Evolutionary conservation across 2,329 filamentous ascomycete species (phyloP).

Genomic region (Tolypocladium guangdongense): DNA sequence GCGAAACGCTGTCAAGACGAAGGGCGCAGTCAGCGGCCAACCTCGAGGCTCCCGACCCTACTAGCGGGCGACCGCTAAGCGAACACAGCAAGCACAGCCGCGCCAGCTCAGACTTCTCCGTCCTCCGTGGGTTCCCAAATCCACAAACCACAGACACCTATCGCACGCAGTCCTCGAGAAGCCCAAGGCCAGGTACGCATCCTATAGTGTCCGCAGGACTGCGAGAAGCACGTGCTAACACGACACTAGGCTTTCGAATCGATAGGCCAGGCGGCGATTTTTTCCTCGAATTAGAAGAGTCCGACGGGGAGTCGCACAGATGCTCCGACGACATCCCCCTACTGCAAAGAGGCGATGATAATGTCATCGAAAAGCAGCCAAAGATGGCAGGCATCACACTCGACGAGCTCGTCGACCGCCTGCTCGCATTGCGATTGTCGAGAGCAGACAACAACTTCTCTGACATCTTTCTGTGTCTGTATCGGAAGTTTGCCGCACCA

Average conservation of each 20-base stretch:
- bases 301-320: slow-evolving; percentile 53
- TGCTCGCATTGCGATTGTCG: slow-evolving; percentile 71
- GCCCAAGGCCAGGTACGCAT: slow-evolving; percentile 17
- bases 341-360: slow-evolving; percentile 56
- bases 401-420: slow-evolving; percentile 74
- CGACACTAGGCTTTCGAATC: slow-evolving; percentile 39
- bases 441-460: slow-evolving; percentile 83
- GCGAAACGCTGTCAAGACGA: slow-evolving; percentile 35
- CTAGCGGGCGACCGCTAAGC: slow-evolving; percentile 41
- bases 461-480: slow-evolving; percentile 82
- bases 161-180: slow-evolving; percentile 19
- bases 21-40: slow-evolving; percentile 52
- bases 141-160: slow-evolving; percentile 30
- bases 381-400: slow-evolving; percentile 45
- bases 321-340: slow-evolving; percentile 59
- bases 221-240: slow-evolving; percentile 31
- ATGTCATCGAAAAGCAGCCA: slow-evolving; percentile 36
- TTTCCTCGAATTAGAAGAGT: slow-evolving; percentile 60
- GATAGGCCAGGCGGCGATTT: slow-evolving; percentile 39
- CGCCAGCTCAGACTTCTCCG: slow-evolving; percentile 59
- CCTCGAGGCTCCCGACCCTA: slow-evolving; percentile 43
- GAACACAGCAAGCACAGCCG: slow-evolving; percentile 57
- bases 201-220: neutral
- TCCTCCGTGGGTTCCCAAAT: slow-evolving; percentile 41
- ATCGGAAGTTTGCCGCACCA: slow-evolving; percentile 86